phyloP scores from a whole-genome alignment of 2,329 filamentous ascomycete species.

The Aspergillus ochraceoroseus region DNA sequence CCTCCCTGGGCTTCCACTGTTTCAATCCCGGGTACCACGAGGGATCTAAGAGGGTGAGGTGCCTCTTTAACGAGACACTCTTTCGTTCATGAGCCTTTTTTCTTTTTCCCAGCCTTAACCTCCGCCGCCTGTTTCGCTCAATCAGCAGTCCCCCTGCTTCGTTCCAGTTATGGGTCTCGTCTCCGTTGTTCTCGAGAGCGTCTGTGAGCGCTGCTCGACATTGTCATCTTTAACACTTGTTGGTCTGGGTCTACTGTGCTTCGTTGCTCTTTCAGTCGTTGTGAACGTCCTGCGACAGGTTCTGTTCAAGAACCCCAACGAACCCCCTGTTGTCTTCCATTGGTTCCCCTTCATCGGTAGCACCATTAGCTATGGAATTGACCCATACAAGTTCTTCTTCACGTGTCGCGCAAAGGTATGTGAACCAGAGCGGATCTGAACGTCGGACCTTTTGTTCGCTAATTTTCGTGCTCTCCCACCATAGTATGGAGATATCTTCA shows the following conservation, averaged over 20 bases:
- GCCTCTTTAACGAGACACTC: slow-evolving; percentile 14
- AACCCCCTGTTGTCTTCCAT: slow-evolving; percentile 65
- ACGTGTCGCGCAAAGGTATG: slow-evolving; percentile 66
- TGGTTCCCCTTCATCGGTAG: slow-evolving; percentile 72
- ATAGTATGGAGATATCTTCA: slow-evolving; percentile 85
- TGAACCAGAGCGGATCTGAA: too few species aligned
- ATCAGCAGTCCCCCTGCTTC: not conserved
- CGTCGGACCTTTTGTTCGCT: too few species aligned
- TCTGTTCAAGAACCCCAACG: slow-evolving; percentile 74
- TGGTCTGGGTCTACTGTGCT: slow-evolving; percentile 43
- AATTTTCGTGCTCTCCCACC: too few species aligned
- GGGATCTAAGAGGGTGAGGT: slow-evolving; percentile 7
- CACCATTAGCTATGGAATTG: slow-evolving; percentile 91
- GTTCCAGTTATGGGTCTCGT: slow-evolving; percentile 49
- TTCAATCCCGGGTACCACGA: not conserved
- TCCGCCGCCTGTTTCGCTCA: not conserved
- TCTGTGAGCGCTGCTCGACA: slow-evolving; percentile 46
- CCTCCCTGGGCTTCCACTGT: not conserved
- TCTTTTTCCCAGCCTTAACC: not conserved
- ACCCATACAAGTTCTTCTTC: slow-evolving; percentile 62
- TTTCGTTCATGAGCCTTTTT: slow-evolving; percentile 1
- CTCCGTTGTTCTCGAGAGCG: slow-evolving; percentile 43
- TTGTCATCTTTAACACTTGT: slow-evolving; percentile 46
- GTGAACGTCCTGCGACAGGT: slow-evolving; percentile 77
- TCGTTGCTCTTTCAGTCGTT: slow-evolving; percentile 56